Evolutionary conservation across 768 basidiomycete species (phyloP), one percentile per base, ranked within the genome.

Genomic region (Suillus luteus): DNA sequence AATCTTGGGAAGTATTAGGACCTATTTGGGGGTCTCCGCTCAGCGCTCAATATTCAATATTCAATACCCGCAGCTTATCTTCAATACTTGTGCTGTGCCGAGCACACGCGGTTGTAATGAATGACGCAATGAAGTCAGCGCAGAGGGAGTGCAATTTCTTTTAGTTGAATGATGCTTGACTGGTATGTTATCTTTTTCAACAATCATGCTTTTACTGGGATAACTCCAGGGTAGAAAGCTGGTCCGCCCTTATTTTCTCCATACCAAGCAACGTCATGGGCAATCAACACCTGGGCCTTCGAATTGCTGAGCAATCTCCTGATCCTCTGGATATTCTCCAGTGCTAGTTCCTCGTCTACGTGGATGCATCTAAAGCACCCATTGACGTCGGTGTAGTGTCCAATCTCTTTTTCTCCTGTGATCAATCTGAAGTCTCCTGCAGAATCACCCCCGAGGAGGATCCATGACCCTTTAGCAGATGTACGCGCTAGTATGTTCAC

Each of bases 351-450:
- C 67, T 77, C 77, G 66, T 85, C 72, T 19, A 63, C 61, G 66
- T 85, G 83, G 35, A 76, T 75, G 67, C 83, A 84, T 17, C 52
- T 75, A 22, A 70, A 72, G 31, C 66, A 70, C 24, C 69, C 74
- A 12, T 72, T 71, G 48, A 40, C 48, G 5, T 75, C 69, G 58
- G 64, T 44, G 46, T 22, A 37, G 37, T 66, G 69, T 4, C 79
- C 78, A 52, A 86, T 77, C 6, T 75, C 67, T 22, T 75, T 73
- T 63, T 82, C 77, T 12, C 82, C 81, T 0, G 78, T 83, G 61
- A 87, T 70, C 57, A 87, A 74, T 15, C 80, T 76, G 77, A 79
- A 79, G 69, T 85, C 82, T 67, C 87, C 86, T 3, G 83, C 86
- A 63, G 82, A 81, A 68, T 88, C 86, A 0, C 82, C 85, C 3